Base-by-base conservation (phyloP, 768 basidiomycete genomes). In the Boletus edulis region DNA sequence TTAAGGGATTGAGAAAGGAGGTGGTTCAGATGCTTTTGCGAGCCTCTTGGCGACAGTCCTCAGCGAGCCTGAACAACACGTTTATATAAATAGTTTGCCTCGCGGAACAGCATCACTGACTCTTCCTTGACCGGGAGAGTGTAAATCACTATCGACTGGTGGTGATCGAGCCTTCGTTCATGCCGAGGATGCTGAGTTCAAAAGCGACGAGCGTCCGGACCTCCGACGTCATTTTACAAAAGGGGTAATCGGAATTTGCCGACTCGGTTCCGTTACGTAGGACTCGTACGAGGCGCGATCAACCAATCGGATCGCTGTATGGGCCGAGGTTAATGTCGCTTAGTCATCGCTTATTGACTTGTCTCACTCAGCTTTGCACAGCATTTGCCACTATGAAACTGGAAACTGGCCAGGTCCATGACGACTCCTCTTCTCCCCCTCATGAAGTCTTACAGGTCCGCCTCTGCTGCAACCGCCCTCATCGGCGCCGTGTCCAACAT, bases 401-500 rank as follows among this genome's bases (percentile, higher is more conserved):
- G 17, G 51, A 56, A 52, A 53, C 22, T 17, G 17, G 42, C 20
- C 24, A 24, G 38, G 57, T 46, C 17, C 4, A 46, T n/a, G 4
- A 3, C 18, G 12, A 3, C 43, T 48, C 58, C 46, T 43, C 54
- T 51, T 7, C 9, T 3, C 40, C 20, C 27, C 41, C 27, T 27
- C 13, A 60, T 62, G 52, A 49, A 39, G 43, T 40, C 47, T 5
- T 45, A 54, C 59, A 78, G 75, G 66, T 71, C 72, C 3, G 64
- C 74, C 24, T 70, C 74, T 7, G 57, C 76, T 22, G 67, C 68
- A 24, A 65, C 73, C 20, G 75, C 80, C 14, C 49, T 75, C 55
- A 55, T 71, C 44, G 77, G 76, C 51, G 73, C 78, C 3, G 51
- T 73, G 20, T 63, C 73, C 60, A 81, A 82, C 63, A 53, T 73